phyloP scores from a whole-genome alignment of 306 rosid genomes.

The Pyrus betulifolia region DNA sequence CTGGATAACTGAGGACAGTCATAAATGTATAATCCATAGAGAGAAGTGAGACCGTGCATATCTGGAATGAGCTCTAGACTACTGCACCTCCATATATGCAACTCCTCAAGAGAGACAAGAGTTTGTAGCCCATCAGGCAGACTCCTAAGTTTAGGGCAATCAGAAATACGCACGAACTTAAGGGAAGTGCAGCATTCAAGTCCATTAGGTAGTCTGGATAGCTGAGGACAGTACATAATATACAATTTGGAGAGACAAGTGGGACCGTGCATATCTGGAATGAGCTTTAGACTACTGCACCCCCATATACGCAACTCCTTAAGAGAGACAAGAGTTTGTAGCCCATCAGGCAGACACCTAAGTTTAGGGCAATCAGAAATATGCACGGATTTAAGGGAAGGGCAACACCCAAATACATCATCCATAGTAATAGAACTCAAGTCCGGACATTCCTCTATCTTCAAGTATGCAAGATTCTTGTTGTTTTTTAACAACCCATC shows the following conservation, averaged over 20 bases:
- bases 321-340: background rate
- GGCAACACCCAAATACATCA: background rate
- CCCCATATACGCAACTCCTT: accelerated
- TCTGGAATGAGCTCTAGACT: no score
- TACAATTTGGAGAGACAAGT: background rate
- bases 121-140: background rate
- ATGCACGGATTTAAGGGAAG: background rate
- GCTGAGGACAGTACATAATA: background rate
- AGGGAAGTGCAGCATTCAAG: background rate
- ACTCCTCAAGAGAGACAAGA: background rate
- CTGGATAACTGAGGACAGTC: background rate
- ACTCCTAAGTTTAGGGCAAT: background rate
- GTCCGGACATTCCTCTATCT: accelerated
- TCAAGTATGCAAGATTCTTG: background rate
- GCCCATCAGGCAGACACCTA: background rate
- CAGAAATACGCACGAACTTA: background rate
- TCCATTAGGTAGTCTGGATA: no score
- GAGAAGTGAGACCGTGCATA: background rate
- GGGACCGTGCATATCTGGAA: background rate
- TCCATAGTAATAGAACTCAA: background rate
- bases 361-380: accelerated
- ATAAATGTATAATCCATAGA: no score
- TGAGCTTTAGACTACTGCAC: background rate
- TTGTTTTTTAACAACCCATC: background rate
- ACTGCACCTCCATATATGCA: background rate